A percentile compares a stretch with the other conserved stretches of the same genome.
Conservation (phyloP, 1,139 yeast genomes). For the Candida labiduridarum region DNA sequence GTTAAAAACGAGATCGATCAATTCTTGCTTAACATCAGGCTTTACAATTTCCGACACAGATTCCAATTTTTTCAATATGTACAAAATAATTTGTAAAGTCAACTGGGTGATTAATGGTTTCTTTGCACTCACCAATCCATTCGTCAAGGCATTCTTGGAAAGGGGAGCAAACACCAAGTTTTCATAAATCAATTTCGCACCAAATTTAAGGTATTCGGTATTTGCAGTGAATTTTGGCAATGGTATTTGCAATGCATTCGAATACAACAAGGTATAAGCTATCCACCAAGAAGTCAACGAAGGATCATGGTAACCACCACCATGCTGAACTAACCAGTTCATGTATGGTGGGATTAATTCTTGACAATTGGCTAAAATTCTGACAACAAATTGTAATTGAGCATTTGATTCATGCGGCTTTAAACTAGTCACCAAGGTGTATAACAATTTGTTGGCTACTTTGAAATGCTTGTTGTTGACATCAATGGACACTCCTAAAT, state of each 20-base stretch:
- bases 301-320: slow-evolving; percentile 70
- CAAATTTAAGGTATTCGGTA: slow-evolving; percentile 17
- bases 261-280: slow-evolving; percentile 65
- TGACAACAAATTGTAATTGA: slow-evolving; percentile 59
- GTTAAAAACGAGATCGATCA: slow-evolving; percentile 30
- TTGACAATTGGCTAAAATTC: slow-evolving; percentile 56
- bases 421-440: slow-evolving; percentile 60
- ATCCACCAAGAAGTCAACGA: slow-evolving; percentile 80
- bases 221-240: slow-evolving; percentile 36
- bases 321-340: slow-evolving; percentile 53
- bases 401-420: slow-evolving; percentile 80
- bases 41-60: slow-evolving; percentile 36
- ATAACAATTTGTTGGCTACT: slow-evolving; percentile 67
- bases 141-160: slow-evolving; percentile 58
- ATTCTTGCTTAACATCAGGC: slow-evolving; percentile 30
- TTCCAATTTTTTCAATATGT: slow-evolving; percentile 56
- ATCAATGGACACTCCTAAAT: slow-evolving; percentile 29
- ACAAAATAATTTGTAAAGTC: slow-evolving; percentile 59
- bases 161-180: slow-evolving; percentile 67
- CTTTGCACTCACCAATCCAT: slow-evolving; percentile 52
- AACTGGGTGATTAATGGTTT: slow-evolving; percentile 62
- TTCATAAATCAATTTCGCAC: slow-evolving; percentile 42
- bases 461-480: slow-evolving; percentile 54
- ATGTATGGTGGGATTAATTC: slow-evolving; percentile 79
- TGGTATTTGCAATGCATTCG: slow-evolving; percentile 58